Evolutionary conservation across 1,284 basidiomycete species (phyloP), one percentile per base, ranked within the genome.

Genomic region (Malassezia psittaci): DNA sequence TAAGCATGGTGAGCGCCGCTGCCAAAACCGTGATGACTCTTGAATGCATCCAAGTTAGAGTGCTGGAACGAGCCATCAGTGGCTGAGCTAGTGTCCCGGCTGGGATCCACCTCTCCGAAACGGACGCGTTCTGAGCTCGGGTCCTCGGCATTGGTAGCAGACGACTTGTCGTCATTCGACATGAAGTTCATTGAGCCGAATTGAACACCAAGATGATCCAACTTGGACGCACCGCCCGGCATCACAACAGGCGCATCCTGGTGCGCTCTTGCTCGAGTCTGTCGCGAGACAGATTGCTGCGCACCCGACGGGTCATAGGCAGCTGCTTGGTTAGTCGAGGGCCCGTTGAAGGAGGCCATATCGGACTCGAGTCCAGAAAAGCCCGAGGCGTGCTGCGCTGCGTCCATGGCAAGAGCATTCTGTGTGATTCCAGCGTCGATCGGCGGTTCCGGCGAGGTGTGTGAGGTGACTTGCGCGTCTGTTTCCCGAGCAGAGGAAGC

Each of bases 101-200:
- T 40, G 18, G 49, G 37, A 9, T 18, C 19, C 5, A 36, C 19
- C 13, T 44, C 47, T 9, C 21, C 18, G 32, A 32, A 32, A 29
- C 24, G 38, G 33, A 34, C 39, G 7, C 35, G 51, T 19, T 37
- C 44, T 19, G 51, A 15, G 36, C 19, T 12, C 13, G 34, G 11
- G 10, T 44, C 36, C 11, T 33, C 18, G 5, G 35, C 50, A n/a
- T 21, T 21, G 10, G 39, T 16, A 7, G 16, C 11, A 19, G 40
- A 32, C 38, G 32, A 46, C 33, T 62, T 37, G 39, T 60, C 65
- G 35, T 69, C 68, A 4, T 59, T 61, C 21, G 64, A 68, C 33
- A 69, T 62, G 62, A 73, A 70, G 63, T 66, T 72, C 50, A 73
- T 64, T 16, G 59, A 65, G 55, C 72, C 72, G 42, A 74, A 74